Percentiles rank a stretch among this genome's conserved stretches.
Conservation (phyloP, 768 basidiomycete genomes). For the Boletus sp. region DNA sequence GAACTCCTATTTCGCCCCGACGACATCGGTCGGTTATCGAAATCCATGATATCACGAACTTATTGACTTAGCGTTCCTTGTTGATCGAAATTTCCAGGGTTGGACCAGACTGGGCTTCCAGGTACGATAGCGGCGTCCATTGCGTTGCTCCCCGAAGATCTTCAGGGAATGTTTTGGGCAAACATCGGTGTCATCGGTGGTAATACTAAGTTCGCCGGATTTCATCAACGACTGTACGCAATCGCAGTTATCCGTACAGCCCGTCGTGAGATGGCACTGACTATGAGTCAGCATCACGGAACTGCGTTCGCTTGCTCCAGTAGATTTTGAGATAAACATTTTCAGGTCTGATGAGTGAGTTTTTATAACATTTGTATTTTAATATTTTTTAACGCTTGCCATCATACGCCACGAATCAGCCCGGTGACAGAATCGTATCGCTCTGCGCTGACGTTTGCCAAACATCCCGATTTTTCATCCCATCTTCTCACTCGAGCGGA, state of each 20-base stretch:
- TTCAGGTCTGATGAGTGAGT: slow-evolving; percentile 74
- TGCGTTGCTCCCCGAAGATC: slow-evolving; percentile 66
- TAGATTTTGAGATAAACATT: slow-evolving; percentile 70
- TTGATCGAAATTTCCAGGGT: slow-evolving; percentile 41
- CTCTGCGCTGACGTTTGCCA: slow-evolving; percentile 57
- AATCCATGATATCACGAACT: slow-evolving; percentile 6
- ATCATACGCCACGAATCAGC: slow-evolving; percentile 35
- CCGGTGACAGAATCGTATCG: slow-evolving; percentile 65
- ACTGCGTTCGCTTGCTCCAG: slow-evolving; percentile 76
- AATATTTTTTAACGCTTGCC: slow-evolving; percentile 5
- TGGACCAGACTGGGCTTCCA: slow-evolving; percentile 79
- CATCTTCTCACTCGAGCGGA: slow-evolving; percentile 72
- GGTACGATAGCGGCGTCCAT: slow-evolving; percentile 76
- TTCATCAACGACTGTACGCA: slow-evolving; percentile 72
- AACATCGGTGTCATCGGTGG: slow-evolving; percentile 92
- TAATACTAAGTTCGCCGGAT: slow-evolving; percentile 68
- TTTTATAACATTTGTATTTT: neutral
- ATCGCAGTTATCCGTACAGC: slow-evolving; percentile 10
- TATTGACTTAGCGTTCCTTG: slow-evolving; percentile 5
- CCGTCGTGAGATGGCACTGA: slow-evolving; percentile 15
- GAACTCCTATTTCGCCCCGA: slow-evolving; percentile 88
- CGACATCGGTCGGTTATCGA: slow-evolving; percentile 67
- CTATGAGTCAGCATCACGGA: slow-evolving; percentile 57
- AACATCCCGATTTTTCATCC: slow-evolving; percentile 46
- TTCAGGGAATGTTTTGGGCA: slow-evolving; percentile 93